A percentile compares a stretch with the other conserved stretches of the same genome.
These are phyloP conservation scores for Fusarium phyllophilum DNA, from an alignment of 2,329 filamentous ascomycete genomes.

Conservation along the genomic window DNA sequence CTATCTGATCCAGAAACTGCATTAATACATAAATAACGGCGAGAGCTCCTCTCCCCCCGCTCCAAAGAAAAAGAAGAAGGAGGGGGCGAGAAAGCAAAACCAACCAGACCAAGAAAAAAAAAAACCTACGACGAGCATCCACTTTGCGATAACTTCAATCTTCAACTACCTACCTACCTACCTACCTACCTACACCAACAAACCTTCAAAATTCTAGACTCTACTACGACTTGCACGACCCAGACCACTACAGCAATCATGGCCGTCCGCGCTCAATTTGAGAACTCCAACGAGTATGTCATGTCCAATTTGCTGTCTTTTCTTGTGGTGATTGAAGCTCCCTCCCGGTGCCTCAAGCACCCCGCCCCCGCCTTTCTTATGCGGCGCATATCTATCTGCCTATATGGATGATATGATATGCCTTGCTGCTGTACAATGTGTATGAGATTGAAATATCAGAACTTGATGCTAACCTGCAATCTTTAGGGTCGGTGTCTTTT, in stretches of 20 bases:
- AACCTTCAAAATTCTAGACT: conserved; percentile 31
- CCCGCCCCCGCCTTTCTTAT: conserved; percentile 42
- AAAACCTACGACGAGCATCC: conserved; percentile 32
- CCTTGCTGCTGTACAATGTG: neutral
- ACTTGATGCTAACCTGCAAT: conserved; percentile 13
- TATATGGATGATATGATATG: neutral
- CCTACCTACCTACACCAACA: neutral
- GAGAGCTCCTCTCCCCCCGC: conserved; percentile 24
- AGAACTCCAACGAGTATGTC: conserved; percentile 89
- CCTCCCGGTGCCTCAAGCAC: conserved; percentile 16
- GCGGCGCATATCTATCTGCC: neutral
- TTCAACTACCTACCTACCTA: neutral
- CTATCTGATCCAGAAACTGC: conserved; percentile 1
- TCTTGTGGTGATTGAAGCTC: conserved; percentile 15
- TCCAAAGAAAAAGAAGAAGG: neutral
- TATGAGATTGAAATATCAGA: neutral
- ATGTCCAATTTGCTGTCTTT: neutral
- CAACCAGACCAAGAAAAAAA: conserved; percentile 21
- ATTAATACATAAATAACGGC: conserved; percentile 40
- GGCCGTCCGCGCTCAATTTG: conserved; percentile 80
- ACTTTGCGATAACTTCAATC: conserved; percentile 28
- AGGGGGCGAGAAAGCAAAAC: conserved; percentile 1
- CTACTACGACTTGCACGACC: conserved; percentile 21
- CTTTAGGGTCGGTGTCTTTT: conserved; percentile 90
- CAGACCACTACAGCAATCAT: conserved; percentile 55